phyloP scores from a whole-genome alignment of 441 rosid species.

The Croton setiger region DNA sequence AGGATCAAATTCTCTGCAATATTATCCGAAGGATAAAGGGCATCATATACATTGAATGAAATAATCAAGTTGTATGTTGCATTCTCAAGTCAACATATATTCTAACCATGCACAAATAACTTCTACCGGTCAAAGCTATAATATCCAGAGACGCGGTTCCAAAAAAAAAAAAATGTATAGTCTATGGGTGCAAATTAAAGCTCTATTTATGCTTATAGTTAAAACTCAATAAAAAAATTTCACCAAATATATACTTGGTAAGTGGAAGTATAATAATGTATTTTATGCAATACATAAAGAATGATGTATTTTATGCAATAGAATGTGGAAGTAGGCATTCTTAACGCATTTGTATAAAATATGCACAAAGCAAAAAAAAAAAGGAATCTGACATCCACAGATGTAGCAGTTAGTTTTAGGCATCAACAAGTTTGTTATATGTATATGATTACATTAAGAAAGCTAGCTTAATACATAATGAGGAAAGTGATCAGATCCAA shows the following conservation, averaged over 20 bases:
- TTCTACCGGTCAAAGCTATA: not conserved
- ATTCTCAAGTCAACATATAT: not conserved
- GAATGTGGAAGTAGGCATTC: not conserved
- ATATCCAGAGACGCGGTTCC: not conserved
- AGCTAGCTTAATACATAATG: not conserved
- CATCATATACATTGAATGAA: not conserved
- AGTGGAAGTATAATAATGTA: too few relatives aligned
- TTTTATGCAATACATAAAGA: not conserved
- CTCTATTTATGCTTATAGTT: not conserved
- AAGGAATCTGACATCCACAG: not conserved
- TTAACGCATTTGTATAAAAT: too few relatives aligned
- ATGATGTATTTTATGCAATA: not conserved
- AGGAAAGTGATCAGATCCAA: slow-evolving; percentile 1
- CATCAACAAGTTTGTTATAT: not conserved
- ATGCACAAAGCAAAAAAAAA: not conserved
- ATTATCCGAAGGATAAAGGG: not conserved
- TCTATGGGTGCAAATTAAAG: too few relatives aligned
- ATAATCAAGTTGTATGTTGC: not conserved
- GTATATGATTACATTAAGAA: not conserved
- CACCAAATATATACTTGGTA: not conserved
- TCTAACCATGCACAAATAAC: not conserved
- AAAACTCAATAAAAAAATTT: not conserved
- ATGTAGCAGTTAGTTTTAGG: not conserved
- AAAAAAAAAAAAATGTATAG: too few relatives aligned
- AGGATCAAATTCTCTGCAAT: slow-evolving; percentile 6